Conservation (phyloP, 495 filamentous ascomycete genomes). For the Diplogelasinospora grovesii region DNA sequence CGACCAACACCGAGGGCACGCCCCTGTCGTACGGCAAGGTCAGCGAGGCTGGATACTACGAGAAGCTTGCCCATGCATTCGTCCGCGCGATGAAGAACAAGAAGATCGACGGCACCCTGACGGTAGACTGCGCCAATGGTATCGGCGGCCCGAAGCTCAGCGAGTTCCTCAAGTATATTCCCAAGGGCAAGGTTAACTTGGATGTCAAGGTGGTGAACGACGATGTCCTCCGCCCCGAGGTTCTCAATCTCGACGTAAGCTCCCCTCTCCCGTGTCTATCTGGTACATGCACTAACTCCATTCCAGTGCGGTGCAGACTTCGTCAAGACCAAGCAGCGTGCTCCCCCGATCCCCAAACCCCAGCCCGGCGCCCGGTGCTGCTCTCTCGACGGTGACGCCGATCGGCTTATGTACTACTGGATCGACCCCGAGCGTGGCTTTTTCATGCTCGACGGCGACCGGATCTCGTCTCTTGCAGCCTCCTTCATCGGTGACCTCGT, state of each 20-base stretch:
- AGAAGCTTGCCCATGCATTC: constrained; percentile 80
- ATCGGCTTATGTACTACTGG: constrained; percentile 95
- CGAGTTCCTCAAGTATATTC: constrained; percentile 79
- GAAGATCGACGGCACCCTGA: constrained; percentile 61
- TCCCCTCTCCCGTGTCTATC: not conserved
- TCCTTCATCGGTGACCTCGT: constrained; percentile 89
- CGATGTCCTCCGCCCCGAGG: constrained; percentile 79
- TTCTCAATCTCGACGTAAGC: constrained; percentile 77
- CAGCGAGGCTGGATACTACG: constrained; percentile 87
- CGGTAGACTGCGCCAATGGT: constrained; percentile 94
- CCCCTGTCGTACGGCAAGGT: constrained; percentile 78
- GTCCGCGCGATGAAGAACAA: constrained; percentile 69
- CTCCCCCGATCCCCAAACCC: constrained; percentile 76
- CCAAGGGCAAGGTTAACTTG: constrained; percentile 55
- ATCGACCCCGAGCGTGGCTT: constrained; percentile 72
- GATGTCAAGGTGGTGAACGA: constrained; percentile 88
- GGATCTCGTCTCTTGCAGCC: constrained; percentile 90
- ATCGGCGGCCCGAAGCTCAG: constrained; percentile 88
- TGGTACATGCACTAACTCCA: constrained; percentile 8
- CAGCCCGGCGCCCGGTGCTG: constrained; percentile 71
- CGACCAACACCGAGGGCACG: constrained; percentile 82
- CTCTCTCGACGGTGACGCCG: constrained; percentile 91
- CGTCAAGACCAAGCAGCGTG: constrained; percentile 92
- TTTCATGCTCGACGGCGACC: constrained; percentile 89
- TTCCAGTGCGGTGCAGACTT: constrained; percentile 87